Evolutionary conservation across 306 rosid genomes (phyloP), one percentile per base, ranked within the genome.

Genomic region (Bauhinia variegata): DNA sequence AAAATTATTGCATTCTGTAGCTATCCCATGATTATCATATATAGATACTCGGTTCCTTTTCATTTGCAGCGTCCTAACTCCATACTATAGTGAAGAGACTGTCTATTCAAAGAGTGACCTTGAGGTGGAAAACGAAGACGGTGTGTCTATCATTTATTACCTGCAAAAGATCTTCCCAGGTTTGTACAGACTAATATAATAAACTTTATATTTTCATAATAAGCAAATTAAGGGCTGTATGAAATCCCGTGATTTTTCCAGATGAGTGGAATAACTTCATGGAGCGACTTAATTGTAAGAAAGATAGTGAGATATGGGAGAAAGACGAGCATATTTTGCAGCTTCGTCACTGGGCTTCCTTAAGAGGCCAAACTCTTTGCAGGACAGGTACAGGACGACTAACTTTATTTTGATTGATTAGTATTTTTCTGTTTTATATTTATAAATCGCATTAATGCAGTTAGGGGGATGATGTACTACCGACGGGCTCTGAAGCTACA

Each of bases 261-360:
- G 99, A 93, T 80, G 99, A 93, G 78, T 93, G 99, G 99, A 90
- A 79, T 65, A 93, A 93, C 89, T 93, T 93, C 80, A 83, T 88
- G 95, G 99, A 93, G 85, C 79, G 99, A 68, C 71, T 86, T 62
- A 83, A 82, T 44, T 93, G 99, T 82, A 93, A 88, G 83, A 85
- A 83, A 55, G 88, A 84, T 6, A 79, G 87, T 54, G 99, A 93
- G 65, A 41, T 93, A 58, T 88, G 88, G 96, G 97, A 88, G 78
- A 88, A 68, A 81, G 99, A 93, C 37, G 99, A 93, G 58, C 68
- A 90, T 68, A 57, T 88, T 67, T 82, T 90, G 78, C 96, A 93
- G 67, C 86, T 93, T 65, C 99, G 99, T 63, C 95, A 86, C 63
- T 93, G 99, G 99, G 99, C 87, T 49, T 93, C 99, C 13, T 74